Evolutionary conservation across 768 basidiomycete species (phyloP).

Genomic region (Macrolepiota albuminosa): DNA sequence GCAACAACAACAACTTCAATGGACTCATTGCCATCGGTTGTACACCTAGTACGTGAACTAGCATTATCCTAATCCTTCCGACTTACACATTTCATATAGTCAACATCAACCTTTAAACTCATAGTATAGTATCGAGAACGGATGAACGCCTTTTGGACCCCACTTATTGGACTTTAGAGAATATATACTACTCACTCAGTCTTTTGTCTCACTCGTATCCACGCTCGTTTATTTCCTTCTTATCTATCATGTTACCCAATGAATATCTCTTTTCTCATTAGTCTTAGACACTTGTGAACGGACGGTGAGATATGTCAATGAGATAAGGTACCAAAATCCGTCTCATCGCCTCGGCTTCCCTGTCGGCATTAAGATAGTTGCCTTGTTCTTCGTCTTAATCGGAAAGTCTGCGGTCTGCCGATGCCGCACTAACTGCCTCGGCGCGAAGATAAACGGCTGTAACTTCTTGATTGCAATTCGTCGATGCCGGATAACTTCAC

Average conservation of each 20-base stretch:
- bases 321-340: background rate
- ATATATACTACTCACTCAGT: background rate
- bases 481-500: background rate
- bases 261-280: background rate
- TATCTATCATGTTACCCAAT: background rate
- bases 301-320: background rate
- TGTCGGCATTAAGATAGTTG: background rate
- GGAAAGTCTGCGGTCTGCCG: background rate
- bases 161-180: background rate
- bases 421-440: background rate
- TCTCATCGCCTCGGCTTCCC: no score
- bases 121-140: background rate
- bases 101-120: conserved; percentile 18
- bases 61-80: background rate
- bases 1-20: conserved; percentile 37
- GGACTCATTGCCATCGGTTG: conserved; percentile 41
- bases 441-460: background rate
- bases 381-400: background rate
- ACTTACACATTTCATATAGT: conserved; percentile 12
- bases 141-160: background rate
- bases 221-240: conserved; percentile 9
- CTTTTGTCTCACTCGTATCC: background rate
- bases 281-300: background rate
- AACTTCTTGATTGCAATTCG: background rate
- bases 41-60: conserved; percentile 31